Evolutionary conservation across 805 yeast species (phyloP).

Genomic region (Deakozyma indianensis): DNA sequence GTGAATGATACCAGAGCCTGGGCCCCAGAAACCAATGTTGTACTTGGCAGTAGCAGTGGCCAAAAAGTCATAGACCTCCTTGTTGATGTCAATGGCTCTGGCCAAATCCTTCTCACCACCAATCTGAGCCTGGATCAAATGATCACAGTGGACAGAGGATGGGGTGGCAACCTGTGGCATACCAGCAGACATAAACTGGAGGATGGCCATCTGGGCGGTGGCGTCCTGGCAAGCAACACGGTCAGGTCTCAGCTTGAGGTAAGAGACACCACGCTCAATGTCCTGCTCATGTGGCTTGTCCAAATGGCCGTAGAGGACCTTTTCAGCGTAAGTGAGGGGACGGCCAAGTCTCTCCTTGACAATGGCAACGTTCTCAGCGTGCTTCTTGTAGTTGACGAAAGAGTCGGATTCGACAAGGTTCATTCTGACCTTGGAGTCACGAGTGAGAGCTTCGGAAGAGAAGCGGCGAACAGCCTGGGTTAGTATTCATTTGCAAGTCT

Average conservation of each 20-base stretch:
- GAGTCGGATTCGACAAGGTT: conserved; percentile 50
- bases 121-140: conserved; percentile 87
- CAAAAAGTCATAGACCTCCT: conserved; percentile 88
- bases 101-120: conserved; percentile 80
- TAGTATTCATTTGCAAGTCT: conserved; percentile 4
- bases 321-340: conserved; percentile 92
- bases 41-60: conserved; percentile 84
- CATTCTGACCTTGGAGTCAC: conserved; percentile 65
- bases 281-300: conserved; percentile 85
- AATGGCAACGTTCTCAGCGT: conserved; percentile 74
- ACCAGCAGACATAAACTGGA: conserved; percentile 95
- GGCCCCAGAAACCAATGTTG: conserved; percentile 97
- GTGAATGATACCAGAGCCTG: conserved; percentile 97
- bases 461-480: conserved; percentile 8
- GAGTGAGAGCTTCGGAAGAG: conserved; percentile 23
- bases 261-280: conserved; percentile 74
- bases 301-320: conserved; percentile 86
- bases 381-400: conserved; percentile 83
- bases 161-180: conserved; percentile 86
- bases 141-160: conserved; percentile 95
- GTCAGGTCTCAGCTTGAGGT: conserved; percentile 90
- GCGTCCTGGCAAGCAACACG: conserved; percentile 99
- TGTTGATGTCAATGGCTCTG: conserved; percentile 77
- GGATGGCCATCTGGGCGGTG: conserved; percentile 94
- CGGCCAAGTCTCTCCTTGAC: conserved; percentile 69